Percentiles rank a stretch among this genome's conserved stretches.
Conservation (phyloP, 371 early-diverging fungal genomes). For the Mortierella sp. region DNA sequence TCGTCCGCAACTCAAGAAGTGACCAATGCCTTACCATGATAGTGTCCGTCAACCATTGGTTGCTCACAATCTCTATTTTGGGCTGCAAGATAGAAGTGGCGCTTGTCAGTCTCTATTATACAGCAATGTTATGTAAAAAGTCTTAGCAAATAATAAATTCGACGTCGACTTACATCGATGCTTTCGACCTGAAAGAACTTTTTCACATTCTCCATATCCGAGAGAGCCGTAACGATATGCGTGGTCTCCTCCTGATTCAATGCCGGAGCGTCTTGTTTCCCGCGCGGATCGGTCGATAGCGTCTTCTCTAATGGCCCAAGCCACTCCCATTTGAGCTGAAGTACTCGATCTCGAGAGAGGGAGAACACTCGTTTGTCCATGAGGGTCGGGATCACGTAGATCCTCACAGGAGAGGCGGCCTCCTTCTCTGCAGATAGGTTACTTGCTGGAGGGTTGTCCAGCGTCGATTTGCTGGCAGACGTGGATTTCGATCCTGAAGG, state of each 20-base stretch:
- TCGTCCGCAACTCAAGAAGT: not conserved
- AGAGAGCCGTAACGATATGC: constrained; percentile 39
- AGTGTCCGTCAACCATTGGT: constrained; percentile 34
- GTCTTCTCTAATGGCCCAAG: constrained; percentile 35
- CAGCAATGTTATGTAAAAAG: not conserved
- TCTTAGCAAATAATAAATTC: too few relatives aligned
- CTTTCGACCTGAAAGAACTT: constrained; percentile 11
- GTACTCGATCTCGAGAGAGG: constrained; percentile 23
- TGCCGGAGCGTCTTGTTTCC: constrained; percentile 3
- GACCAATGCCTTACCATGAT: constrained; percentile 20
- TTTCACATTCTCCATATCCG: constrained; percentile 28
- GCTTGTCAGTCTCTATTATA: not conserved
- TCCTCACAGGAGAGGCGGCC: not conserved
- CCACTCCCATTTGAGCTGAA: constrained; percentile 33
- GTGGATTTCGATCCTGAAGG: not conserved
- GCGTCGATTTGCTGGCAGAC: not conserved
- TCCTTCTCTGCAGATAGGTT: not conserved
- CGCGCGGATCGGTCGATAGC: constrained; percentile 24
- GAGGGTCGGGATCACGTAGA: constrained; percentile 37
- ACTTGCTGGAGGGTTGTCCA: not conserved
- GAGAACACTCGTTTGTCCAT: constrained; percentile 31
- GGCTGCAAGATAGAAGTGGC: constrained; percentile 11
- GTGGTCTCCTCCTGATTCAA: constrained; percentile 38
- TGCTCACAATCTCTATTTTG: constrained; percentile 30
- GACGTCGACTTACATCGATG: constrained; percentile 27